Evolutionary conservation across 2,329 filamentous ascomycete genomes (phyloP), one percentile per base, ranked within the genome.

Genomic region (Venturia asperata): DNA sequence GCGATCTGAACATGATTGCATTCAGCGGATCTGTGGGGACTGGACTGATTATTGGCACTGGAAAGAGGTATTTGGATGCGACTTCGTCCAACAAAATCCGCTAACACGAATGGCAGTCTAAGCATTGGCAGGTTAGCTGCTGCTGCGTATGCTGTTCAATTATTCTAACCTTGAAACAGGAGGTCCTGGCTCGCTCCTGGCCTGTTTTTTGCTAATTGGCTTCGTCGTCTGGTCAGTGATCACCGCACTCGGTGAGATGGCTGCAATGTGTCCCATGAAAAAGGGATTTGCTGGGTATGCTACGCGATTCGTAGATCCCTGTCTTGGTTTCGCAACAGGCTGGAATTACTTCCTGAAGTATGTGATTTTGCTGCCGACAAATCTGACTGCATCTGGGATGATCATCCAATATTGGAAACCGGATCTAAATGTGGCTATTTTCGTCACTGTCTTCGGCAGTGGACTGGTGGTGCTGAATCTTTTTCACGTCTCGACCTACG

Each of bases 11-110:
- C 52, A 64, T 64, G 63, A 64, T 67, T 27, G 60, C 66, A 4
- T 60, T 67, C 21, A 58, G 65, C 15, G 64, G 66, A 39, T 43
- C 65, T 19, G 56, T 67, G 9, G 66, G 66, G 6, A 67, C 66
- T 9, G 66, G 66, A 24, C 34, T 67, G 34, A 66, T 67, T 45
- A 67, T 67, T 34, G 65, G 65, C 9, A 61, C 66, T 27, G 66
- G 66, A 30, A 62, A 61, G n/a, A 64, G 52, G 27, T 65, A 58
- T 37, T 47, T 19, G 3, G 17, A 34, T 30, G 52, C 17, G 13
- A 3, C 30, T 58, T 58, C 17, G 19, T 58, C 37, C 15, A 34
- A 58, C 17, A 58, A 2, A 21, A 4, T 24, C 17, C 9, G 30
- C 52, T 58, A 58, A 58, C 19, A 34, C 5, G 15, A 11, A 1